Percentiles rank a stretch among this genome's conserved stretches.
Evolutionary conservation across 2,329 filamentous ascomycete species (phyloP).

Genomic region (Aquanectria penicillioides): DNA sequence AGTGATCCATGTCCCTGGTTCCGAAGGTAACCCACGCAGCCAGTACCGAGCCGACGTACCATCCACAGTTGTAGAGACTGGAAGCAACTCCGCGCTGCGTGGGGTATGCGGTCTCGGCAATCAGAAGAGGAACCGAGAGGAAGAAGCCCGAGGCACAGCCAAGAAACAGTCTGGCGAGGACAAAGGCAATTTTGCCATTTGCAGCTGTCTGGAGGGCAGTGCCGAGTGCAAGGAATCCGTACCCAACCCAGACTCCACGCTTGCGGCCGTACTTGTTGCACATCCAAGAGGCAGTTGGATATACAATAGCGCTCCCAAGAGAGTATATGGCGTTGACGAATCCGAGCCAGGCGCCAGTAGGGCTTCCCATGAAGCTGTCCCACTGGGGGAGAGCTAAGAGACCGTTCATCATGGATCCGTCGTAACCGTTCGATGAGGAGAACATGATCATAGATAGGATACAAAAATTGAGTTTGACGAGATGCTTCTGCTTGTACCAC

Average conservation of each 20-base stretch:
- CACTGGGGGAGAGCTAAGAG: constrained; percentile 49
- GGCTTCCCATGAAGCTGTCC: constrained; percentile 47
- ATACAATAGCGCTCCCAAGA: constrained; percentile 47
- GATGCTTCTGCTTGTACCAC: constrained; percentile 7
- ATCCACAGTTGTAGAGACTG: constrained; percentile 40
- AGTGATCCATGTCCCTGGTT: constrained; percentile 37
- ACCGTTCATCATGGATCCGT: constrained; percentile 47
- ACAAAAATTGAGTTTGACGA: constrained; percentile 21
- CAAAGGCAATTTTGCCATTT: constrained; percentile 35
- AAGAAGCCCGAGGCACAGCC: constrained; percentile 51
- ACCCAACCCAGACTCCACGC: constrained; percentile 17
- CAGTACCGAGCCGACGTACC: constrained; percentile 52
- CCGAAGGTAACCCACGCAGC: constrained; percentile 44
- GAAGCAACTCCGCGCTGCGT: constrained; percentile 43
- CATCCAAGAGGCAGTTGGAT: constrained; percentile 37
- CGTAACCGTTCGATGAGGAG: constrained; percentile 48
- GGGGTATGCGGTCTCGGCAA: constrained; percentile 46
- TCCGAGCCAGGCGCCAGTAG: constrained; percentile 40
- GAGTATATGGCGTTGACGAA: constrained; percentile 43
- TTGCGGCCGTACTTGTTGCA: constrained; percentile 18
- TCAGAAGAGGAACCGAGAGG: constrained; percentile 44
- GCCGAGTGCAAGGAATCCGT: constrained; percentile 6
- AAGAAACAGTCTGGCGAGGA: constrained; percentile 43
- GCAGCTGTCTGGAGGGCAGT: constrained; percentile 29
- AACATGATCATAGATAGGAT: constrained; percentile 40